phyloP scores from a whole-genome alignment of 176 grass and related monocot genomes.

The maize (Zea mays) region DNA sequence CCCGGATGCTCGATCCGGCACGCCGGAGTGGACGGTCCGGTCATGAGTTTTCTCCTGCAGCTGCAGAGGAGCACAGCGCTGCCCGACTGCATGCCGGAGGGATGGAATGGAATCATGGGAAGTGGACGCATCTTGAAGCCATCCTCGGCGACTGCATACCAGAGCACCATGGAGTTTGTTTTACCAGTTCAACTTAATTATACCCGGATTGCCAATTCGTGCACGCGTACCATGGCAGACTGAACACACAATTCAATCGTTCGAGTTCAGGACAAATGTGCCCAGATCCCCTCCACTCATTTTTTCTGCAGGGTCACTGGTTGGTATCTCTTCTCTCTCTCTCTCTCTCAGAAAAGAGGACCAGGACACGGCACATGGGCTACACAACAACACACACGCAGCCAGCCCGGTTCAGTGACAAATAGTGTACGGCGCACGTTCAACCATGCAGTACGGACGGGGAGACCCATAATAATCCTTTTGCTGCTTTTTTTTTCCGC shows the following conservation, averaged over 20 bases:
- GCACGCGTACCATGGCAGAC: background rate
- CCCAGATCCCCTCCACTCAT: too few species aligned
- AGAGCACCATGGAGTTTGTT: background rate
- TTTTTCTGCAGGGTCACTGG: too few species aligned
- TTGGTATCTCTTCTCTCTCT: too few species aligned
- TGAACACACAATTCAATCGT: background rate
- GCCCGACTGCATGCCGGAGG: background rate
- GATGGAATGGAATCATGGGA: too few species aligned
- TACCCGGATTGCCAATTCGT: background rate
- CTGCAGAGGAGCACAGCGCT: background rate
- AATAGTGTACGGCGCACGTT: background rate
- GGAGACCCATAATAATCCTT: background rate
- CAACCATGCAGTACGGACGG: slow-evolving; percentile 17
- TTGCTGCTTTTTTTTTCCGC: background rate
- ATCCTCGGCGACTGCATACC: too few species aligned
- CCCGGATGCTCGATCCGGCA: background rate
- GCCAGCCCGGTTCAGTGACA: background rate
- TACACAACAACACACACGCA: background rate
- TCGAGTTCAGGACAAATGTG: background rate
- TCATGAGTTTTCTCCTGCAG: background rate
- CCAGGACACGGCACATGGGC: slow-evolving; percentile 31
- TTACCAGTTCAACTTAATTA: background rate
- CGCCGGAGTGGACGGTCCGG: background rate
- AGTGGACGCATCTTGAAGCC: too few species aligned
- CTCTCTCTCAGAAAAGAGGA: background rate